A percentile compares a stretch with the other conserved stretches of the same genome.
phyloP scores from a whole-genome alignment of 1,284 basidiomycete genomes.

The Heliocybe sulcata region DNA sequence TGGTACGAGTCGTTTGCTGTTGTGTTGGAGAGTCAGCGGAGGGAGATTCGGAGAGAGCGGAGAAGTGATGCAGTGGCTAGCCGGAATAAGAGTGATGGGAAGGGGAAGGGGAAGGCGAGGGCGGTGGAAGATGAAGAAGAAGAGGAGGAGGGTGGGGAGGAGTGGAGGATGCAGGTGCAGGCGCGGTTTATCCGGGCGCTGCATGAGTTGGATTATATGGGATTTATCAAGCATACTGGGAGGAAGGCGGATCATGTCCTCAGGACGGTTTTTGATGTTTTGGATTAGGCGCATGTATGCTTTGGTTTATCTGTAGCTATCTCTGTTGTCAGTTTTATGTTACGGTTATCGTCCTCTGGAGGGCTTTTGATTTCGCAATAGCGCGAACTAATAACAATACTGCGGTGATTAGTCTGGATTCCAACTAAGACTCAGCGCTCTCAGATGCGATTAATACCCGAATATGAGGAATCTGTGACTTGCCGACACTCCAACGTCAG shows the following conservation, averaged over 20 bases:
- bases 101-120: slow-evolving; percentile 8
- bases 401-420: no score
- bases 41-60: slow-evolving; percentile 11
- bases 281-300: neutral
- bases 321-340: neutral
- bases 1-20: slow-evolving; percentile 70
- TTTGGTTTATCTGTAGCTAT: neutral
- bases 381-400: no score
- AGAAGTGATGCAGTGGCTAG: neutral
- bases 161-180: slow-evolving; percentile 58
- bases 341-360: no score
- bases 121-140: slow-evolving; percentile 17
- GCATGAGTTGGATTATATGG: slow-evolving; percentile 74
- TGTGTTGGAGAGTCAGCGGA: slow-evolving; percentile 51
- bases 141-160: slow-evolving; percentile 31
- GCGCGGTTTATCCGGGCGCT: slow-evolving; percentile 69
- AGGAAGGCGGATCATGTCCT: slow-evolving; percentile 70
- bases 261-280: slow-evolving; percentile 52
- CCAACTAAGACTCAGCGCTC: no score
- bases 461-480: no score
- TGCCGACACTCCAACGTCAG: no score
- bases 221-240: slow-evolving; percentile 71
- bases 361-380: no score
- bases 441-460: no score
- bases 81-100: neutral